Evolutionary conservation across 2,329 filamentous ascomycete species (phyloP).

Genomic region (Aaosphaeria pasadenensis): DNA sequence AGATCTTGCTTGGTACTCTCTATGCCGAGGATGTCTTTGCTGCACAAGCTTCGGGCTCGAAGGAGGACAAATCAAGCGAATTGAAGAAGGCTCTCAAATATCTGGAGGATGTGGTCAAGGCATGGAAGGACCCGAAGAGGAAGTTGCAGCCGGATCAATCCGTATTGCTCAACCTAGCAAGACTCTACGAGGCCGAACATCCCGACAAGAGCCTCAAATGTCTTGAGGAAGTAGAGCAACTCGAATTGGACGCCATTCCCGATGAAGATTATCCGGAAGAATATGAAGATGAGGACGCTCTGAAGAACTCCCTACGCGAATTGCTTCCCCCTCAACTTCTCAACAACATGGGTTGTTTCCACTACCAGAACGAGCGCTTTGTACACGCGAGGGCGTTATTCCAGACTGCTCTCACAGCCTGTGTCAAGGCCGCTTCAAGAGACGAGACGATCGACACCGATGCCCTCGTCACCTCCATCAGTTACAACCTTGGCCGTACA

Average conservation of each 20-base stretch:
- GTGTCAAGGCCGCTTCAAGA: slow-evolving; percentile 74
- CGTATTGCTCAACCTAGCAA: slow-evolving; percentile 85
- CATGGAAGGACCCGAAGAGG: slow-evolving; percentile 93
- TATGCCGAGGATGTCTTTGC: slow-evolving; percentile 94
- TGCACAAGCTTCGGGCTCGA: slow-evolving; percentile 66
- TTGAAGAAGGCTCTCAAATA: slow-evolving; percentile 81
- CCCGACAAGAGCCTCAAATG: slow-evolving; percentile 92
- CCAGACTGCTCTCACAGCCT: slow-evolving; percentile 85
- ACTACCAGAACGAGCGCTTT: slow-evolving; percentile 83
- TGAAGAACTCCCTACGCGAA: slow-evolving; percentile 65
- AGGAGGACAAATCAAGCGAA: slow-evolving; percentile 84
- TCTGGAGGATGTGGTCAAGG: slow-evolving; percentile 77
- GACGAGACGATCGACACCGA: slow-evolving; percentile 80
- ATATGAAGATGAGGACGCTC: slow-evolving; percentile 41
- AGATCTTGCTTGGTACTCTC: slow-evolving; percentile 85
- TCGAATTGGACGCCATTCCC: slow-evolving; percentile 77
- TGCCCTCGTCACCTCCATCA: slow-evolving; percentile 90
- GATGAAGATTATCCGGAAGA: slow-evolving; percentile 66
- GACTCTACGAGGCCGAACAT: slow-evolving; percentile 80
- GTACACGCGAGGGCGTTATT: slow-evolving; percentile 81
- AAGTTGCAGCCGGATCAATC: slow-evolving; percentile 77
- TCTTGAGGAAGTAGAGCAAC: slow-evolving; percentile 84
- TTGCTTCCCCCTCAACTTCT: slow-evolving; percentile 83
- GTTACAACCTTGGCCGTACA: slow-evolving; percentile 90
- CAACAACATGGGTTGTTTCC: slow-evolving; percentile 97